A percentile compares a stretch with the other conserved stretches of the same genome.
phyloP scores from a whole-genome alignment of 257 asterid species.

The Marsdenia floribunda region DNA sequence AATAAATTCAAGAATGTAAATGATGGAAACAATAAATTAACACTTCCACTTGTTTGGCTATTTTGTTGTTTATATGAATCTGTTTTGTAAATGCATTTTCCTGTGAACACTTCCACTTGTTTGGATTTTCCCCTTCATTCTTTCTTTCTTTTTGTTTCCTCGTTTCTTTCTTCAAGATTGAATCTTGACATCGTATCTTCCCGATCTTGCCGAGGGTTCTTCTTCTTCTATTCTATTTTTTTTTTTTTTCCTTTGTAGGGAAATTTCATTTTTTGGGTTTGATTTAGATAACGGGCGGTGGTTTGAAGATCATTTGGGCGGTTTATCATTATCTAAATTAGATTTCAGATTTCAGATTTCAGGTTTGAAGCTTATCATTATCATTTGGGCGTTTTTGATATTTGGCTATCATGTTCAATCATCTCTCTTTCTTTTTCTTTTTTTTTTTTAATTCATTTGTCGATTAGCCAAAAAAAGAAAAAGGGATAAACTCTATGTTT shows the following conservation, averaged over 20 bases:
- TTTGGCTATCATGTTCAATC: neutral
- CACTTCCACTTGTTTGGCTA: no score
- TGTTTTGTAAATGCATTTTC: no score
- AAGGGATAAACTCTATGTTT: neutral
- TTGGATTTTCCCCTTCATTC: neutral
- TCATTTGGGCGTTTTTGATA: no score
- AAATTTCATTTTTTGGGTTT: constrained; percentile 12
- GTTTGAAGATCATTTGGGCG: constrained; percentile 11
- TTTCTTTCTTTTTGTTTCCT: neutral
- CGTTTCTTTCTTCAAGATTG: neutral
- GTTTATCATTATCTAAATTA: neutral
- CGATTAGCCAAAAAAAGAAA: neutral
- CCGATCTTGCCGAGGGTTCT: neutral
- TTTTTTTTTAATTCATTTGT: neutral
- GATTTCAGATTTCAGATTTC: constrained; percentile 1
- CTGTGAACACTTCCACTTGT: no score
- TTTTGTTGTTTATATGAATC: no score
- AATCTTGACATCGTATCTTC: constrained; percentile 12
- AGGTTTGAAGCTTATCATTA: neutral
- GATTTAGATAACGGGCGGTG: neutral
- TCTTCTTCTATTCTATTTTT: neutral
- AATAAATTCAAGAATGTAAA: no score
- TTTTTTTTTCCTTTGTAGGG: constrained; percentile 7
- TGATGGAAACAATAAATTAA: no score
- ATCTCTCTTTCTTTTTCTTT: neutral